A percentile compares a stretch with the other conserved stretches of the same genome.
These are phyloP conservation scores for Triglochin maritima DNA, from an alignment of 106 monocot genomes.

Conservation along the genomic window DNA sequence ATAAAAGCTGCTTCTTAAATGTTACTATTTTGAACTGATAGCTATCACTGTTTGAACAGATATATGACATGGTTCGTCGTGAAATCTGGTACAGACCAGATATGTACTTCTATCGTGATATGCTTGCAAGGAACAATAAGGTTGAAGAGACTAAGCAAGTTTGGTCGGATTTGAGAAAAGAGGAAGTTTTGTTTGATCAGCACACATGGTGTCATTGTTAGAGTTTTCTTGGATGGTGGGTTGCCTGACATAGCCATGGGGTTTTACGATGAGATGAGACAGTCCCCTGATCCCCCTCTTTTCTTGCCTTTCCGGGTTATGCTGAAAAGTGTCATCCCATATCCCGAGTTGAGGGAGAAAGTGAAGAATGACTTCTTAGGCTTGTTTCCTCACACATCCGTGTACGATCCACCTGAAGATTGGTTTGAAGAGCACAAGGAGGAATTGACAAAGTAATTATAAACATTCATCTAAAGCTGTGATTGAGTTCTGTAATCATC, in stretches of 20 bases:
- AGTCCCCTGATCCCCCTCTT: conserved; percentile 64
- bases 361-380: conserved; percentile 80
- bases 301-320: conserved; percentile 92
- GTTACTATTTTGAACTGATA: not conserved
- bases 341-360: conserved; percentile 68
- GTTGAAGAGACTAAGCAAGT: conserved; percentile 45
- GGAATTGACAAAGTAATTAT: not conserved
- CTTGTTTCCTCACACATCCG: conserved; percentile 67
- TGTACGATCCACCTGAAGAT: conserved; percentile 79
- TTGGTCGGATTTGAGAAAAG: conserved; percentile 63
- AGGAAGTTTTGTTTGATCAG: conserved; percentile 76
- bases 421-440: conserved; percentile 17
- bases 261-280: conserved; percentile 84
- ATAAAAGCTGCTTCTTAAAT: too few species aligned
- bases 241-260: conserved; percentile 73
- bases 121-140: conserved; percentile 89
- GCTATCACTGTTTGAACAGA: conserved; percentile 21
- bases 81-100: conserved; percentile 98
- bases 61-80: conserved; percentile 70
- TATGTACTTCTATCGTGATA: conserved; percentile 96
- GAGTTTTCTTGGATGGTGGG: conserved; percentile 69
- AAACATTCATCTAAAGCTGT: too few species aligned
- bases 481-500: not conserved
- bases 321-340: conserved; percentile 73
- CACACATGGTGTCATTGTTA: conserved; percentile 85